A percentile compares a stretch with the other conserved stretches of the same genome.
Conservation (phyloP, 2,329 filamentous ascomycete genomes). For the Parastagonospora avenae region DNA sequence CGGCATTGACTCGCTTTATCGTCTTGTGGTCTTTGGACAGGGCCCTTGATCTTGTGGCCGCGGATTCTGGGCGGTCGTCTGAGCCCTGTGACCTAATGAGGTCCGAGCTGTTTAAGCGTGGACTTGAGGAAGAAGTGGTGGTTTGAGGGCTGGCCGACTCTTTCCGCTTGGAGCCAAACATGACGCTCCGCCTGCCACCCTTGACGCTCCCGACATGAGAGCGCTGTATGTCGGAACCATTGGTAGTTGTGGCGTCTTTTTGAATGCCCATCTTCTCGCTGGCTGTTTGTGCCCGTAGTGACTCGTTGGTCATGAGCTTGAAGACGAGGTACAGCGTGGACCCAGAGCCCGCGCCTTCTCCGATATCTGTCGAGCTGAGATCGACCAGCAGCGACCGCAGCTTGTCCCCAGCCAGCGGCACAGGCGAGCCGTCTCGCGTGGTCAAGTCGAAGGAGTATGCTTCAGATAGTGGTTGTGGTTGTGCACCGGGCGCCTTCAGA, state of each 20-base stretch:
- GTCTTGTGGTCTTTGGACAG: conserved; percentile 53
- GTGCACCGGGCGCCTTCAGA: conserved; percentile 68
- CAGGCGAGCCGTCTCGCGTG: conserved; percentile 71
- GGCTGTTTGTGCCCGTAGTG: conserved; percentile 35
- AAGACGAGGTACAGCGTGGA: conserved; percentile 83
- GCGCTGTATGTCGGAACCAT: conserved; percentile 31
- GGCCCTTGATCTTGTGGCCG: conserved; percentile 33
- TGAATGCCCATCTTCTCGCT: conserved; percentile 35
- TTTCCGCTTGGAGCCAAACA: conserved; percentile 70
- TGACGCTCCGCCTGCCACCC: conserved; percentile 57
- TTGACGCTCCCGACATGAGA: conserved; percentile 45
- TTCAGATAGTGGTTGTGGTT: conserved; percentile 75
- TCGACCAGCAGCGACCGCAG: conserved; percentile 89
- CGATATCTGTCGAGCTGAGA: conserved; percentile 75
- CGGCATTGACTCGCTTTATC: conserved; percentile 72
- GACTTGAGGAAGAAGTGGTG: conserved; percentile 21
- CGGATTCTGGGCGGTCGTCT: conserved; percentile 35
- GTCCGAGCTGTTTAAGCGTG: conserved; percentile 29
- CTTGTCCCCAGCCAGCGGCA: conserved; percentile 67
- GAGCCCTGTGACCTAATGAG: conserved; percentile 24
- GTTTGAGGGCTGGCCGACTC: conserved; percentile 36
- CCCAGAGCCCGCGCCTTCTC: conserved; percentile 67
- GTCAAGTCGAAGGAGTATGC: conserved; percentile 80
- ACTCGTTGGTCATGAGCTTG: conserved; percentile 70
- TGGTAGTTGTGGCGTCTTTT: conserved; percentile 32